phyloP scores from a whole-genome alignment of 306 rosid genomes.

The Malus asiatica region DNA sequence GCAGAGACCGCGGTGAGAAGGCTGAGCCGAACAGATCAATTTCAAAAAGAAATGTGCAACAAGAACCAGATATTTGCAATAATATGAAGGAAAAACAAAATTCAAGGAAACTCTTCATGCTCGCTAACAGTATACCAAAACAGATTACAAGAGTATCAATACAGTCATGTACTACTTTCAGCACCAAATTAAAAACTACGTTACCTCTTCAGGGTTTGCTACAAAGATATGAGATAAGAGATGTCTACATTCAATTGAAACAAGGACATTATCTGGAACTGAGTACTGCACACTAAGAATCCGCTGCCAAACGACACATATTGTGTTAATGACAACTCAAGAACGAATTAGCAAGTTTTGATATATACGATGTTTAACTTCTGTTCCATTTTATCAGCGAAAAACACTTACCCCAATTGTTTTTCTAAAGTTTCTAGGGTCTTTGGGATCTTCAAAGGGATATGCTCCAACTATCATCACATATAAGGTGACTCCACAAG shows the following conservation, averaged over 20 bases:
- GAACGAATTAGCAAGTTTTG: background rate
- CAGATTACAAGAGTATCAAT: background rate
- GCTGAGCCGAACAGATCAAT: background rate
- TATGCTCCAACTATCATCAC: slow-evolving; percentile 86
- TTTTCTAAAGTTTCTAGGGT: slow-evolving; percentile 64
- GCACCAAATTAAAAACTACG: background rate
- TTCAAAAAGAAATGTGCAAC: background rate
- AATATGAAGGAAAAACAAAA: background rate
- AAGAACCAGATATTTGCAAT: background rate
- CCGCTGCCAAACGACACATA: slow-evolving; percentile 42
- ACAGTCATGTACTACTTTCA: background rate
- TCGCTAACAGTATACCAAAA: background rate
- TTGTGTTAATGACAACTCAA: slow-evolving; percentile 14
- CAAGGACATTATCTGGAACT: slow-evolving; percentile 49
- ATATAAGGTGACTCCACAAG: slow-evolving; percentile 85
- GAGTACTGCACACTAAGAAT: slow-evolving; percentile 60
- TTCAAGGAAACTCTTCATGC: background rate
- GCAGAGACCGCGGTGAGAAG: slow-evolving; percentile 3
- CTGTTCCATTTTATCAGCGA: background rate
- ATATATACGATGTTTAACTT: background rate
- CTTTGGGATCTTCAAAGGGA: slow-evolving; percentile 79
- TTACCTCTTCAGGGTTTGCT: slow-evolving; percentile 68
- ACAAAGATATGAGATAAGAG: slow-evolving; percentile 70
- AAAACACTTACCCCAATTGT: slow-evolving; percentile 50
- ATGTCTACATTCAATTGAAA: slow-evolving; percentile 61